Conservation (phyloP, 352 stramenopile species). For the Phytophthora ohioensis region DNA sequence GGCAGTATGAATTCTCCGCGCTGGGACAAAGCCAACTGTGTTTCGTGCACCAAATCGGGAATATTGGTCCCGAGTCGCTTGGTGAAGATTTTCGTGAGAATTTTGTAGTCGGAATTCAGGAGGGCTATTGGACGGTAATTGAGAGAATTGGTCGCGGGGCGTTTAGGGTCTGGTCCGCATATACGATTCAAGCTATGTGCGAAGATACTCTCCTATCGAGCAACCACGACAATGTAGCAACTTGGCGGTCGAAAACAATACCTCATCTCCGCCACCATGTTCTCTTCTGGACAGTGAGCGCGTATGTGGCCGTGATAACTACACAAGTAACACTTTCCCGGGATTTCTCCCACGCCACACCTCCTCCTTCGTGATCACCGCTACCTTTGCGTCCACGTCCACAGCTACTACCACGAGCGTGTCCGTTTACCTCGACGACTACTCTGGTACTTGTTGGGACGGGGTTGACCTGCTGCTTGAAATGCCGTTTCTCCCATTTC, state of each 20-base stretch:
- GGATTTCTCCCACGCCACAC: background rate
- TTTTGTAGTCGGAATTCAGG: conserved; percentile 23
- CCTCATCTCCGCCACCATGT: conserved; percentile 4
- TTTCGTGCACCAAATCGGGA: background rate
- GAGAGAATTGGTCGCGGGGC: background rate
- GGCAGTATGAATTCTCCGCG: background rate
- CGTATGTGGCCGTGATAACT: conserved; percentile 13
- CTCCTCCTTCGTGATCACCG: background rate
- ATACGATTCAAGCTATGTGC: no score
- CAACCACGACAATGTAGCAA: background rate
- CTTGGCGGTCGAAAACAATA: conserved; percentile 19
- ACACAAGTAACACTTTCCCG: conserved; percentile 11
- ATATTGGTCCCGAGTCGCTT: background rate
- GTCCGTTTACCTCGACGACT: background rate
- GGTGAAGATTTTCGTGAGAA: background rate
- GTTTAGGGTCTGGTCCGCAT: no score
- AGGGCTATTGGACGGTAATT: conserved; percentile 12
- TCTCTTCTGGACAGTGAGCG: conserved; percentile 1
- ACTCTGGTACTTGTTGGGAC: background rate
- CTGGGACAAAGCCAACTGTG: conserved; percentile 13
- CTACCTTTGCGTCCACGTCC: background rate
- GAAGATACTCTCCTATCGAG: background rate
- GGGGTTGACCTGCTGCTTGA: background rate
- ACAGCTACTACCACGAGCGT: background rate
- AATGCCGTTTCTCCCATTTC: conserved; percentile 25